Evolutionary conservation across 2,329 filamentous ascomycete genomes (phyloP).

Genomic region (Pseudogymnoascus destructans): DNA sequence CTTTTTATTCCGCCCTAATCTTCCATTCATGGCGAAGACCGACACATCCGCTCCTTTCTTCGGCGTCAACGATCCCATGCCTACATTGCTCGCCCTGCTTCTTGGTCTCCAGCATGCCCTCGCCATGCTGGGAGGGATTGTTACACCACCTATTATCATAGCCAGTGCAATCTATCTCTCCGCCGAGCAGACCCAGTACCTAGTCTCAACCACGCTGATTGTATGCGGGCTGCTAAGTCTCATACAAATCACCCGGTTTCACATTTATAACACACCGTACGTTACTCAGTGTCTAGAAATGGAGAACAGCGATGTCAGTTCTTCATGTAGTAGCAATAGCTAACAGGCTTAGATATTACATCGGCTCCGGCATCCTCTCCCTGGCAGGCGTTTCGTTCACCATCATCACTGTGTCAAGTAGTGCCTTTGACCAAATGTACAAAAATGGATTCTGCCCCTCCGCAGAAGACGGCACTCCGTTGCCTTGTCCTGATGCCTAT

Average conservation of each 20-base stretch:
- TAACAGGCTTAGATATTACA: slow-evolving; percentile 29
- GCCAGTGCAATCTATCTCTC: slow-evolving; percentile 45
- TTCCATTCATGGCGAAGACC: slow-evolving; percentile 65
- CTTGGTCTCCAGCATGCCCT: slow-evolving; percentile 58
- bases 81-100: slow-evolving; percentile 50
- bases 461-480: slow-evolving; percentile 39
- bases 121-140: slow-evolving; percentile 47
- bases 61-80: slow-evolving; percentile 55
- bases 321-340: not conserved
- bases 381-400: slow-evolving; percentile 58
- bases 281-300: not conserved
- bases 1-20: slow-evolving; percentile 49
- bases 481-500: slow-evolving; percentile 54
- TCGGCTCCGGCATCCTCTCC: slow-evolving; percentile 53
- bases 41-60: slow-evolving; percentile 52
- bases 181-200: slow-evolving; percentile 42
- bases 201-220: slow-evolving; percentile 57
- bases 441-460: slow-evolving; percentile 47
- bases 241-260: slow-evolving; percentile 54
- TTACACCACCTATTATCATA: slow-evolving; percentile 50
- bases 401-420: slow-evolving; percentile 50
- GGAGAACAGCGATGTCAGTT: not conserved
- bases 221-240: slow-evolving; percentile 51
- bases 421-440: slow-evolving; percentile 51
- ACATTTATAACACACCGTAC: slow-evolving; percentile 46